These are phyloP conservation scores for Gracilaria vermiculophylla DNA, from an alignment of 23 red algal genomes.

Conservation along the genomic window DNA sequence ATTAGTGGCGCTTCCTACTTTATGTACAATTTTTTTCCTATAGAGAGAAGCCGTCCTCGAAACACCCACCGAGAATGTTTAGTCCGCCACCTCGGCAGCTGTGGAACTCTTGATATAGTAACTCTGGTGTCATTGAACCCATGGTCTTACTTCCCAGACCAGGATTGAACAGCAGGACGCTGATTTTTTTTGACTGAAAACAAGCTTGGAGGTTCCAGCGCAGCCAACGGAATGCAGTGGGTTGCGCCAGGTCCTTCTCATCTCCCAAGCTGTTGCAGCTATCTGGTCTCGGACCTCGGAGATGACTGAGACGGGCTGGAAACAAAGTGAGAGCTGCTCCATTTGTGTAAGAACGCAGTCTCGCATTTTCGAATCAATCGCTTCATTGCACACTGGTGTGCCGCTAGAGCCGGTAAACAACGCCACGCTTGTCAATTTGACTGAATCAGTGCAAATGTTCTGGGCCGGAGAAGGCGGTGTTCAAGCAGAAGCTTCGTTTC, in stretches of 20 bases:
- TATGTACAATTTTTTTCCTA: background rate
- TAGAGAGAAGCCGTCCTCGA: slow-evolving; percentile 16
- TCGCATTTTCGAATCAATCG: background rate
- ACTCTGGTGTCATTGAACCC: background rate
- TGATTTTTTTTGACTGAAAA: background rate
- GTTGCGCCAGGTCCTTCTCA: background rate
- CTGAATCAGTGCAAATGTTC: background rate
- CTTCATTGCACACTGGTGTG: background rate
- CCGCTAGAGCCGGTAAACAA: slow-evolving; percentile 23
- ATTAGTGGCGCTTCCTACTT: background rate
- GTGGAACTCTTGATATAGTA: background rate
- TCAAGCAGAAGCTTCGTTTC: background rate
- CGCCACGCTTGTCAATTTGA: background rate
- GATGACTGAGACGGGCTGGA: slow-evolving; percentile 6
- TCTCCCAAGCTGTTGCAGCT: slow-evolving; percentile 30
- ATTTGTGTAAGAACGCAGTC: slow-evolving; percentile 5
- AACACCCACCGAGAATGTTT: background rate
- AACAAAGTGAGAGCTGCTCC: slow-evolving; percentile 39
- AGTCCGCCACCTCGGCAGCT: slow-evolving; percentile 13
- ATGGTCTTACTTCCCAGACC: background rate
- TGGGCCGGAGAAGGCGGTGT: slow-evolving; percentile 14
- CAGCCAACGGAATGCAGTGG: slow-evolving; percentile 59
- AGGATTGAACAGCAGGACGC: background rate
- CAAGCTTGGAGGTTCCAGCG: slow-evolving; percentile 50
- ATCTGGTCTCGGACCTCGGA: slow-evolving; percentile 24